Percentiles rank a stretch among this genome's conserved stretches.
These are phyloP conservation scores for Rhytidiadelphus loreus DNA, from an alignment of 225 moss, liverwort and hornwort species.

Conservation along the genomic window DNA sequence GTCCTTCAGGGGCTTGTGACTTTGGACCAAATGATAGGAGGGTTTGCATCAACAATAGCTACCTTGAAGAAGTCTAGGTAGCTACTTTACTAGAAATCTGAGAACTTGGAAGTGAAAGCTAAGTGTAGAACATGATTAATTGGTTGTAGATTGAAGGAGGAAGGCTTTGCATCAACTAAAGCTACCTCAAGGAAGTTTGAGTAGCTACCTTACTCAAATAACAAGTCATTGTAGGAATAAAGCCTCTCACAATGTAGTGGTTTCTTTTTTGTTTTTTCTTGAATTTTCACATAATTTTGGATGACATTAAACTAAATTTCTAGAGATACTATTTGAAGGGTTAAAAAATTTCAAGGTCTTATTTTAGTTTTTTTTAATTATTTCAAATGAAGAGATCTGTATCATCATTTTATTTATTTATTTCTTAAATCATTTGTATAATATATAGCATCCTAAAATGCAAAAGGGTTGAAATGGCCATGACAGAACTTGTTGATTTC, in stretches of 20 bases:
- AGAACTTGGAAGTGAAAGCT: not conserved
- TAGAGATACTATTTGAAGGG: rapidly evolving
- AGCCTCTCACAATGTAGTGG: not conserved
- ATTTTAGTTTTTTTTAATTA: not conserved
- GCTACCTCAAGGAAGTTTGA: not conserved
- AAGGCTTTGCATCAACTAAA: rapidly evolving
- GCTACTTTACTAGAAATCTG: not conserved
- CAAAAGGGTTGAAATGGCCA: not conserved
- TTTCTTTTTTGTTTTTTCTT: not conserved
- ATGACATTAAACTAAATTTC: not conserved
- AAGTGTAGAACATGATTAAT: not conserved
- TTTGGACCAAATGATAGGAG: not conserved
- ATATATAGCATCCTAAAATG: not conserved
- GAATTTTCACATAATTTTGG: no score
- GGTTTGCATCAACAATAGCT: not conserved
- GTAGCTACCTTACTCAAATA: not conserved
- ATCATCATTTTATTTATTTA: not conserved
- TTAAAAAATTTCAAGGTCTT: not conserved
- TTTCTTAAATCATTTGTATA: not conserved
- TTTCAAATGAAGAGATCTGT: not conserved
- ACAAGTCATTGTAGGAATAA: rapidly evolving
- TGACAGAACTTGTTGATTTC: not conserved
- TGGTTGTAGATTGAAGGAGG: rapidly evolving
- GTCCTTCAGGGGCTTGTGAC: rapidly evolving
- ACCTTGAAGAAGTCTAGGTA: not conserved